These are phyloP conservation scores for Debaryomycetaceae sp. DNA, from an alignment of 1,139 yeast genomes.

Conservation along the genomic window DNA sequence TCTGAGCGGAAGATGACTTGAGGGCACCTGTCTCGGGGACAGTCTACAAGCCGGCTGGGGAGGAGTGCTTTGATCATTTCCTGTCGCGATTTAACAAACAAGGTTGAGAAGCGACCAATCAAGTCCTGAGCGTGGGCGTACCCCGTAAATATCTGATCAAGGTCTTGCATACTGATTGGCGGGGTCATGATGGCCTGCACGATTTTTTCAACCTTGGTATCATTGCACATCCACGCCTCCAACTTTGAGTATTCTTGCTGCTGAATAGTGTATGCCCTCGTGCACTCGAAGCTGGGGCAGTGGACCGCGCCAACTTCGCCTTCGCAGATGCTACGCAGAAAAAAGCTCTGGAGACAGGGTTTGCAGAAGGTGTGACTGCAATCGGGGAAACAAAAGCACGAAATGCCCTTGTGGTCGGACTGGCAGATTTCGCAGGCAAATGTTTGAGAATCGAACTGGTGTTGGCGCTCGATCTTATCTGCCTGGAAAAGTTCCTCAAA, in stretches of 20 bases:
- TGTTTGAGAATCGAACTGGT: constrained; percentile 26
- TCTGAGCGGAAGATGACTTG: constrained; percentile 36
- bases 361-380: constrained; percentile 49
- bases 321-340: constrained; percentile 29
- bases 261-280: constrained; percentile 12
- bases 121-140: constrained; percentile 8
- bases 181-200: constrained; percentile 22
- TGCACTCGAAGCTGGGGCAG: constrained; percentile 49
- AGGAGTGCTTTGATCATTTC: constrained; percentile 33
- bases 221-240: constrained; percentile 11
- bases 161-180: constrained; percentile 19
- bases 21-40: constrained; percentile 39
- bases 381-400: constrained; percentile 28
- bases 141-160: constrained; percentile 18
- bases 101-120: constrained; percentile 25
- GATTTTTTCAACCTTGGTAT: constrained; percentile 4
- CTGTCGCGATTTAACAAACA: constrained; percentile 30
- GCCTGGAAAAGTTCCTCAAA: constrained; percentile 8
- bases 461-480: constrained; percentile 11
- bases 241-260: constrained; percentile 13
- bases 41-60: constrained; percentile 40
- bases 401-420: constrained; percentile 35
- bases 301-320: constrained; percentile 47
- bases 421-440: constrained; percentile 55
- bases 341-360: constrained; percentile 38